These are phyloP conservation scores for Hsuehochloa calcarea DNA, from an alignment of 176 grass and related monocot genomes.

Conservation along the genomic window DNA sequence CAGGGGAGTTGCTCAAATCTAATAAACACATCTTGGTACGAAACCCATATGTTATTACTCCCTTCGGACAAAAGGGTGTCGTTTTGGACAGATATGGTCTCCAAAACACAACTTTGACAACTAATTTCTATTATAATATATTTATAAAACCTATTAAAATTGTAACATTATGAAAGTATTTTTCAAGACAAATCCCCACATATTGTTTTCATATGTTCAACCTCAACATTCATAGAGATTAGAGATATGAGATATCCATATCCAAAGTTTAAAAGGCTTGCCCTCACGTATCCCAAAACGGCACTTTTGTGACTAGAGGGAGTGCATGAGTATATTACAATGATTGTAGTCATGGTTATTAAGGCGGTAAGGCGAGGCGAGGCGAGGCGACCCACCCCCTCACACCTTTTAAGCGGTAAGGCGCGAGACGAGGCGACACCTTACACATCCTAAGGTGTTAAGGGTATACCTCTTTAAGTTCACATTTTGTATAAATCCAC, in stretches of 20 bases:
- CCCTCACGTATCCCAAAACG: not conserved
- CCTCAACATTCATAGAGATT: not conserved
- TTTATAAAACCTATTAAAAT: not conserved
- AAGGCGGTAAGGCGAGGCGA: no score
- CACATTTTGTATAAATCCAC: no score
- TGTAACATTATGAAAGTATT: not conserved
- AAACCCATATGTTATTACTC: not conserved
- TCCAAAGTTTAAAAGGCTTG: not conserved
- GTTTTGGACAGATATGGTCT: not conserved
- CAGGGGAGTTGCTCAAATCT: not conserved
- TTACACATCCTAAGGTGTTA: no score
- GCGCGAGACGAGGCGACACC: no score
- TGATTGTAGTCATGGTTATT: not conserved
- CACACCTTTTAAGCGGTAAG: no score
- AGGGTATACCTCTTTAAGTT: no score
- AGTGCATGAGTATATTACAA: not conserved
- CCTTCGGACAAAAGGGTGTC: not conserved
- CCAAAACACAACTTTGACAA: not conserved
- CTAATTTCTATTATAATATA: not conserved
- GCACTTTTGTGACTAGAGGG: not conserved
- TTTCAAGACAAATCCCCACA: not conserved
- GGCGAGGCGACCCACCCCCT: no score
- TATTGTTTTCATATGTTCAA: not conserved
- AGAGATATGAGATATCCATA: not conserved
- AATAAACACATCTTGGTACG: not conserved